These are phyloP conservation scores for Toxoplasma gondii DNA, from an alignment of 169 alveolate species.

Conservation along the genomic window DNA sequence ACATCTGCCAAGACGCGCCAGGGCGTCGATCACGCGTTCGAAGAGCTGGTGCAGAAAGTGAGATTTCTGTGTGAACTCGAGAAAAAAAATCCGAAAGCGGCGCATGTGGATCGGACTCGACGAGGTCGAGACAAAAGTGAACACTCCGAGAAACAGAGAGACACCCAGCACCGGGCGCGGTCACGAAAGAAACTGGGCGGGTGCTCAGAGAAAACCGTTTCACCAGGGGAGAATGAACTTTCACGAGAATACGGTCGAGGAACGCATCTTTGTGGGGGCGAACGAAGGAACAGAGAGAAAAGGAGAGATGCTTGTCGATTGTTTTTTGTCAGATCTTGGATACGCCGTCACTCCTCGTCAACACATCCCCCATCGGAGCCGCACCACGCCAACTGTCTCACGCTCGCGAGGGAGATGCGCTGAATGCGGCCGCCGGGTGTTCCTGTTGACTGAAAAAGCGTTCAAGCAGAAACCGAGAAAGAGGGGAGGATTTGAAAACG, in stretches of 20 bases:
- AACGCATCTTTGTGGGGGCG: no score
- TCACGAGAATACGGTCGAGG: no score
- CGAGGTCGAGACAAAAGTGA: neutral
- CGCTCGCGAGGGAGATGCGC: neutral
- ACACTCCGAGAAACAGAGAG: neutral
- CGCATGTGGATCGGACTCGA: neutral
- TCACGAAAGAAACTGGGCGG: no score
- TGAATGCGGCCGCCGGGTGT: neutral
- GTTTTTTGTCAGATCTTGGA: constrained; percentile 23
- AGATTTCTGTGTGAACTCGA: neutral
- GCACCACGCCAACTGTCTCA: neutral
- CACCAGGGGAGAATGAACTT: no score
- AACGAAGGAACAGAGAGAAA: no score
- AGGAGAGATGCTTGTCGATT: neutral
- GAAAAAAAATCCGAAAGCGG: neutral
- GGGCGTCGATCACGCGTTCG: constrained; percentile 40
- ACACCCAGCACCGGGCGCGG: no score
- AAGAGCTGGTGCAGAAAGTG: constrained; percentile 44
- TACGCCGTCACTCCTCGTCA: constrained; percentile 45
- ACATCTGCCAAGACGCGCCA: constrained; percentile 47
- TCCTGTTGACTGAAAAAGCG: no score
- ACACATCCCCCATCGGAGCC: constrained; percentile 37
- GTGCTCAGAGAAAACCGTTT: no score
- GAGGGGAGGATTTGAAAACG: no score
- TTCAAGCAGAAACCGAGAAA: neutral